These are phyloP conservation scores for Fusarium citri DNA, from an alignment of 2,329 filamentous ascomycete genomes.

Conservation along the genomic window DNA sequence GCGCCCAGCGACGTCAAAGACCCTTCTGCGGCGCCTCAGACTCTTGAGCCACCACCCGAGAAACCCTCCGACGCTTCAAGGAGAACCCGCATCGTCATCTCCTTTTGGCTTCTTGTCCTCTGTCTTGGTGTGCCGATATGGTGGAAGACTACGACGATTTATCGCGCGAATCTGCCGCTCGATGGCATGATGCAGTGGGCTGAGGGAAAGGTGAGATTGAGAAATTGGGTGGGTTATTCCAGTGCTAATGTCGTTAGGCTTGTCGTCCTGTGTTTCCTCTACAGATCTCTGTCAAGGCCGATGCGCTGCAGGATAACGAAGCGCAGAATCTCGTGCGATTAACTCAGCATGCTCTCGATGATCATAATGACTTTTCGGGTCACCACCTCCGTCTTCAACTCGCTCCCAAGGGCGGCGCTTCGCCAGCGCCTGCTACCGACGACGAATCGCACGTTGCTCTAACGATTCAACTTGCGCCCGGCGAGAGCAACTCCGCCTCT, in stretches of 20 bases:
- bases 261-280: constrained; percentile 91
- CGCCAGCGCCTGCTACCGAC: constrained; percentile 42
- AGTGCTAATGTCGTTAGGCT: constrained; percentile 64
- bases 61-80: constrained; percentile 74
- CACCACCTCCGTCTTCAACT: constrained; percentile 75
- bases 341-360: constrained; percentile 89
- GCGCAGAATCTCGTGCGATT: constrained; percentile 78
- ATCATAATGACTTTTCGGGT: constrained; percentile 85
- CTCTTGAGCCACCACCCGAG: constrained; percentile 76
- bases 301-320: constrained; percentile 73
- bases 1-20: constrained; percentile 39
- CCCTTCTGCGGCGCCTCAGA: constrained; percentile 29
- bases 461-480: constrained; percentile 76
- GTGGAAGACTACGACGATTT: constrained; percentile 95
- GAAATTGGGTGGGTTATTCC: accelerated
- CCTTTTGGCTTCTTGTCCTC: constrained; percentile 91
- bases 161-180: constrained; percentile 85
- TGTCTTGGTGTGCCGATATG: constrained; percentile 91
- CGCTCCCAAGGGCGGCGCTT: constrained; percentile 45
- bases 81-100: constrained; percentile 80
- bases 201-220: constrained; percentile 77
- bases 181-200: constrained; percentile 92
- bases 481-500: constrained; percentile 68
- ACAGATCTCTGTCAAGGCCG: constrained; percentile 80
- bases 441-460: constrained; percentile 69